phyloP scores from a whole-genome alignment of 352 stramenopile species.

The Phytopythium montanum region DNA sequence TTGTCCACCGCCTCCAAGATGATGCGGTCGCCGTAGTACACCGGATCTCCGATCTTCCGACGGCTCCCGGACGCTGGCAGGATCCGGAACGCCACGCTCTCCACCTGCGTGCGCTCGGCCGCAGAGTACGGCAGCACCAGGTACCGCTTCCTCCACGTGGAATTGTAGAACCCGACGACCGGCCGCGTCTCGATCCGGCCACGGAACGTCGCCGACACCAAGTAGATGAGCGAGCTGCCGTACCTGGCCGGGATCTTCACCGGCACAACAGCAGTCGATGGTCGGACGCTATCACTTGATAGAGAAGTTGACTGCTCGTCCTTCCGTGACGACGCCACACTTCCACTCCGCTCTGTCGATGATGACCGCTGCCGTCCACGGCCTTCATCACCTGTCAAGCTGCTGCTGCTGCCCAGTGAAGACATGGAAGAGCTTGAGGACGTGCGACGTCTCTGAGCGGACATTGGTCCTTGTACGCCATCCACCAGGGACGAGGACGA shows the following conservation, averaged over 20 bases:
- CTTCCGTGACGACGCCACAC: slow-evolving; percentile 12
- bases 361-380: slow-evolving; percentile 16
- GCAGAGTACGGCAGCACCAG: slow-evolving; percentile 72
- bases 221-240: slow-evolving; percentile 60
- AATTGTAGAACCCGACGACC: slow-evolving; percentile 76
- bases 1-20: slow-evolving; percentile 52
- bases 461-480: slow-evolving; percentile 5
- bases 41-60: slow-evolving; percentile 50
- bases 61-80: slow-evolving; percentile 53
- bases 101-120: slow-evolving; percentile 60
- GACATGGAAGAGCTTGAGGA: slow-evolving; percentile 55
- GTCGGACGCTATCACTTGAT: not conserved
- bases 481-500: not conserved
- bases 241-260: slow-evolving; percentile 52
- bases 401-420: slow-evolving; percentile 25
- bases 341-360: slow-evolving; percentile 14
- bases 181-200: slow-evolving; percentile 70
- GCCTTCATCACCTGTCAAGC: slow-evolving; percentile 19
- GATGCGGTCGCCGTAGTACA: slow-evolving; percentile 80
- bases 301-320: not conserved
- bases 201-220: slow-evolving; percentile 71
- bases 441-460: slow-evolving; percentile 26
- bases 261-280: not conserved
- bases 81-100: slow-evolving; percentile 74
- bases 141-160: slow-evolving; percentile 80